Evolutionary conservation across 2,329 filamentous ascomycete species (phyloP), one percentile per base, ranked within the genome.

Genomic region (Neonectria neomacrospora): DNA sequence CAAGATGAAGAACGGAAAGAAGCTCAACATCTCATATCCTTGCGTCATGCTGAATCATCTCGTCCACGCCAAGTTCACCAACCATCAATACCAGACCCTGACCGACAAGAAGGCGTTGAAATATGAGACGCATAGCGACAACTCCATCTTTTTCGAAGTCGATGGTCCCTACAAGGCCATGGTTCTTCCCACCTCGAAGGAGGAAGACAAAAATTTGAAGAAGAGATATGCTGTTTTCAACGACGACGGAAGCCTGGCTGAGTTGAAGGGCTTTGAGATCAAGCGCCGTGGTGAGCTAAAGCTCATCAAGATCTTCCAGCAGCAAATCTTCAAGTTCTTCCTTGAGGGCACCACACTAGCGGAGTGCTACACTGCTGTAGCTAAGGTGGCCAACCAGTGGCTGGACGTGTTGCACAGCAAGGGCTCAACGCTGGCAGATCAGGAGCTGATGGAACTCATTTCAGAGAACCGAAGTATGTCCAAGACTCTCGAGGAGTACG

Each of bases 221-320:
- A 99, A 99, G 81, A 90, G 96, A 75, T 99, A 99, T 76, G 96
- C 96, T 42, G 96, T 99, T 4, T 99, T 99, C 86, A 99, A 99
- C 74, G 92, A 98, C 66, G 96, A 99, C 73, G 96, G 96, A 41
- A 97, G 91, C 77, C 84, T 99, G 55, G 96, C 96, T 14, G 96
- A 99, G 76, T 79, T 99, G 75, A 99, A 99, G 76, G 96, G 96
- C 6, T 99, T 99, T 75, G 96, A 99, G 75, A 90, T 99, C 69
- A 99, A 99, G 83, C 90, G 96, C 76, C 88, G 96, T 87, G 96
- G 96, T 83, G 96, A 99, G 81, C 83, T 99, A 71, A 99, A 99
- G 81, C 90, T 99, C 71, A 99, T 99, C 86, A 99, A 99, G 80
- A 99, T 98, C 76, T 99, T 99, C 78, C 96, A 99, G 78, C 93